Percentiles rank a stretch among this genome's conserved stretches.
These are phyloP conservation scores for Teratosphaeria zuluensis DNA, from an alignment of 2,329 filamentous ascomycete species.

Conservation along the genomic window DNA sequence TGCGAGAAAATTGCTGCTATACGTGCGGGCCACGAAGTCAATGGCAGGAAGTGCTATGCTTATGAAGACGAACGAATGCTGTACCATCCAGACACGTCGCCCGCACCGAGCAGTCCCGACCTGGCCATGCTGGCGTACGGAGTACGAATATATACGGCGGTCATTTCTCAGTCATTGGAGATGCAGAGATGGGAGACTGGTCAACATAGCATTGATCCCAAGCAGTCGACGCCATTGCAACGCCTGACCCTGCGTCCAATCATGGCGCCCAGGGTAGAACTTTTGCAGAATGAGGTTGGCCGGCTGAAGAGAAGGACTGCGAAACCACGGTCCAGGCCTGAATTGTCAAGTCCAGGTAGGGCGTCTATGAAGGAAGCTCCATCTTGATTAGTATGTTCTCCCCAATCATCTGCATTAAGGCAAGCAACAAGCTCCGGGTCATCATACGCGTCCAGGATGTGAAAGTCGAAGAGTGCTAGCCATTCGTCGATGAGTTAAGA, in stretches of 20 bases:
- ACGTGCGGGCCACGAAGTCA: not conserved
- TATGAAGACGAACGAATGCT: not conserved
- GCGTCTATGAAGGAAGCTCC: not conserved
- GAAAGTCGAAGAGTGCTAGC: too few species aligned
- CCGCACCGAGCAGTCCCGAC: not conserved
- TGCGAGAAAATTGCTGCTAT: not conserved
- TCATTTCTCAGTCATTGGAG: not conserved
- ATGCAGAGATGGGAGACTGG: not conserved
- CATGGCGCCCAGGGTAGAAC: not conserved
- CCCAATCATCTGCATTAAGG: too few species aligned
- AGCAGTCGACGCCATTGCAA: not conserved
- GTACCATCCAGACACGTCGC: not conserved
- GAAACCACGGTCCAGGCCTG: not conserved
- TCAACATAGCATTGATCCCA: not conserved
- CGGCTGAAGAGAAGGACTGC: not conserved
- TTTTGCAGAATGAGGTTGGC: not conserved
- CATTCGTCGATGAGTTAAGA: too few species aligned
- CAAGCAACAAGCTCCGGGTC: too few species aligned
- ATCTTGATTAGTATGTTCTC: not conserved
- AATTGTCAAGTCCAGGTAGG: not conserved
- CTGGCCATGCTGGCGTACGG: not conserved
- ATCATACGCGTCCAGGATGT: too few species aligned
- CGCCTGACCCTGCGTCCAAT: not conserved
- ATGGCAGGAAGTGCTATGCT: not conserved
- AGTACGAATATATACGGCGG: not conserved